Percentiles rank a stretch among this genome's conserved stretches.
These are phyloP conservation scores for Osmanthus fragrans DNA, from an alignment of 257 asterid genomes.

Conservation along the genomic window DNA sequence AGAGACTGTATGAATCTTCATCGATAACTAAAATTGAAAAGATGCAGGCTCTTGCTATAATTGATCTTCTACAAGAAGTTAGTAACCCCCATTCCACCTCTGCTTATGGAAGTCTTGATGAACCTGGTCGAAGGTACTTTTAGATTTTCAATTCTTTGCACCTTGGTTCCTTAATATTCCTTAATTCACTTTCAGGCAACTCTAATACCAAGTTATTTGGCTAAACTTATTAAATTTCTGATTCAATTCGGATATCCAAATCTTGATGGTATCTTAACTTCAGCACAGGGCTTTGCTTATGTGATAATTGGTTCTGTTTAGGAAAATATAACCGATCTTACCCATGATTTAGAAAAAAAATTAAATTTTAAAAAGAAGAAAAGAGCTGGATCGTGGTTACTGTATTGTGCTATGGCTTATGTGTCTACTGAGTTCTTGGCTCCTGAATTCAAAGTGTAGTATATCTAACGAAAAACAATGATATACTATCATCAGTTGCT, in stretches of 20 bases:
- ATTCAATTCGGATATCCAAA: background rate
- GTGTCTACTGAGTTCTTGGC: slow-evolving; percentile 14
- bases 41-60: slow-evolving; percentile 73
- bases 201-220: background rate
- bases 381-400: too few species aligned
- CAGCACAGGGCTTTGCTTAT: background rate
- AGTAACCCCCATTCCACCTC: slow-evolving; percentile 55
- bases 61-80: slow-evolving; percentile 76
- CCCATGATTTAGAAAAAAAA: background rate
- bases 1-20: slow-evolving; percentile 44
- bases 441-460: slow-evolving; percentile 1
- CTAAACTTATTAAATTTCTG: background rate
- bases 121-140: slow-evolving; percentile 82
- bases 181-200: background rate
- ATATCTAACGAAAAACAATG: background rate
- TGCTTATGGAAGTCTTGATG: slow-evolving; percentile 93
- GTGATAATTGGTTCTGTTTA: background rate
- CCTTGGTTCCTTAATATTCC: slow-evolving; percentile 1
- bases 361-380: background rate
- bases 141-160: slow-evolving; percentile 13
- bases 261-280: slow-evolving; percentile 1
- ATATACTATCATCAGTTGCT: background rate
- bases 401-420: background rate
- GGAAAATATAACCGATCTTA: background rate
- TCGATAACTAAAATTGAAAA: slow-evolving; percentile 55